Conservation (phyloP, 2,329 filamentous ascomycete genomes). For the Rhexocercosporidium sp. region DNA sequence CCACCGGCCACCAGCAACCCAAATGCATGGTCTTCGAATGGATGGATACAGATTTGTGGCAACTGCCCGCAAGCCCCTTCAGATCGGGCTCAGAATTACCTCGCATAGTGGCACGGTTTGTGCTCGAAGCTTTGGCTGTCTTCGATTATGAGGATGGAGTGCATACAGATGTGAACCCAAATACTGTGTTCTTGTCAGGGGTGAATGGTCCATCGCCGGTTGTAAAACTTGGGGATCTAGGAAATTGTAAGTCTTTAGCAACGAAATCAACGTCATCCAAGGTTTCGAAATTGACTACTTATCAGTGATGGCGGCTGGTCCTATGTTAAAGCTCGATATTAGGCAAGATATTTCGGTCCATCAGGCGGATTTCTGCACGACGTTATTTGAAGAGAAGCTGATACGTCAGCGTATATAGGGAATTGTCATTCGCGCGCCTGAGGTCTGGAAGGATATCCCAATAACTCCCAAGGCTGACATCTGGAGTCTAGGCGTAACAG, state of each 20-base stretch:
- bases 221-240: neutral
- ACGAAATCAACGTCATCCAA: neutral
- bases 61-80: neutral
- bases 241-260: neutral
- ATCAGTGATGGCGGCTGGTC: neutral
- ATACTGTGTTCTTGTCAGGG: neutral
- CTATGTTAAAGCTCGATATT: neutral
- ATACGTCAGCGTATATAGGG: neutral
- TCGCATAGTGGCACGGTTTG: neutral
- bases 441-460: neutral
- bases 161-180: slow-evolving; percentile 2
- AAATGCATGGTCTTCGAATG: neutral
- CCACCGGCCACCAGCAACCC: neutral
- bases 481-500: neutral
- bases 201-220: neutral
- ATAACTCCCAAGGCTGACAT: neutral
- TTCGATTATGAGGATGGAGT: neutral
- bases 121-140: neutral
- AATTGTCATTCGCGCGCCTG: neutral
- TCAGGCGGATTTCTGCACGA: neutral
- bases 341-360: neutral
- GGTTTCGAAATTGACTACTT: neutral
- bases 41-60: neutral
- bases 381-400: neutral
- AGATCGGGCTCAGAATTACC: neutral